Base-by-base conservation (phyloP, 257 asterid species). In the Coffea canephora region DNA sequence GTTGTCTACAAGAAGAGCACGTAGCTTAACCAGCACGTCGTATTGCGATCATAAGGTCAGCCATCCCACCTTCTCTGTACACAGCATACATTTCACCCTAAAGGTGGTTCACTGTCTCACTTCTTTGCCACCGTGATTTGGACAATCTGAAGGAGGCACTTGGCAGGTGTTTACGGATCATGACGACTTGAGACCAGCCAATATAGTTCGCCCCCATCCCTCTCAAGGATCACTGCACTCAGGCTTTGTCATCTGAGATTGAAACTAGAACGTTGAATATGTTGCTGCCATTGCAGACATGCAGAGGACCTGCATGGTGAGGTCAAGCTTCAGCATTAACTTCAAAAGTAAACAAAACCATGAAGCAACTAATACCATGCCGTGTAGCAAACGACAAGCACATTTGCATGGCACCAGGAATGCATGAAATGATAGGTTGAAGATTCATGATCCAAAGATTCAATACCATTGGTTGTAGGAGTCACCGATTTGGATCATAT, bases 401-500 rank as follows among this genome's bases (percentile, higher is more conserved):
- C 27, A 69, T 55, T 46, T 61, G 23, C 19, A 25, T 45, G 50
- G 67, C 49, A 31, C 45, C 76, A 67, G 8, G 13, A 64, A 25
- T 52, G 36, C 39, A 55, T 18, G 62, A 67, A 19, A 49, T 34
- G 69, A 69, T 10, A 52, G 65, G 66, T 25, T 57, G 27, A 72
- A 27, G 73, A 64, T 25, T 73, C 34, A 34, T 68, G 19, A 52
- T 79, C 68, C 74, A 39, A 45, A 76, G 69, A 61, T 62, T 68
- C 21, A 64, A 13, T 73, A 83, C 86, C 91, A 85, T 83, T 52
- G 41, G 73, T 62, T 69, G 79, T 72, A 68, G 71, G 61, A 82
- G 81, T 91, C 88, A 93, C 81, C 77, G 81, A 69, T 85, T 88
- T 66, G 97, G 97, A 71, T 93, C 94, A 64, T 83, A 92, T 80